Evolutionary conservation across 164 flowering plant genomes (phyloP).

Genomic region (Vitis labrusca): DNA sequence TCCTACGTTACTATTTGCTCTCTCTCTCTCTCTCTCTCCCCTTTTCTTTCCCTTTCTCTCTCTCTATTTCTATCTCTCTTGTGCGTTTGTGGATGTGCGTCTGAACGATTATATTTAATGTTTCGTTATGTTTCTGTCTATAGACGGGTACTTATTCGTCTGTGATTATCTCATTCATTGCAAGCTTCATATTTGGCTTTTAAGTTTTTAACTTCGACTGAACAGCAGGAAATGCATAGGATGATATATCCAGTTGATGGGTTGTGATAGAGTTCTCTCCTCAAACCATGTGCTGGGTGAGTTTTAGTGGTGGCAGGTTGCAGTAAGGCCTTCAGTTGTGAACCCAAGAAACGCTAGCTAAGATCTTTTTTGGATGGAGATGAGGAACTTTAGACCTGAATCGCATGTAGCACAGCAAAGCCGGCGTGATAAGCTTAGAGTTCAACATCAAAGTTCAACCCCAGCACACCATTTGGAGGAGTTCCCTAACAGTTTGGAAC

Average conservation of each 20-base stretch:
- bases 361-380: constrained; percentile 25
- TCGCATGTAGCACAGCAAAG: constrained; percentile 76
- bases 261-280: too few relatives aligned
- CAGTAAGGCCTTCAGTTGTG: neutral
- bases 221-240: too few relatives aligned
- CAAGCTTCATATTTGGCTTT: too few relatives aligned
- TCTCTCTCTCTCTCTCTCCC: neutral
- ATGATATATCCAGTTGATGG: neutral
- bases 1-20: neutral
- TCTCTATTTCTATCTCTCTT: neutral
- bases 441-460: constrained; percentile 30
- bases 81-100: neutral
- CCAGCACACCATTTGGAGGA: constrained; percentile 14
- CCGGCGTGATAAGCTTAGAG: constrained; percentile 66
- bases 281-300: neutral
- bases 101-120: neutral
- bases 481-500: constrained; percentile 20
- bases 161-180: too few relatives aligned
- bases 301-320: neutral
- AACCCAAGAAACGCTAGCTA: too few relatives aligned
- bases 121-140: too few relatives aligned
- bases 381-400: constrained; percentile 44
- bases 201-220: too few relatives aligned
- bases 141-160: too few relatives aligned
- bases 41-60: neutral